A percentile compares a stretch with the other conserved stretches of the same genome.
Conservation (phyloP, 208 protist species). For the Trypanosoma cruzi region DNA sequence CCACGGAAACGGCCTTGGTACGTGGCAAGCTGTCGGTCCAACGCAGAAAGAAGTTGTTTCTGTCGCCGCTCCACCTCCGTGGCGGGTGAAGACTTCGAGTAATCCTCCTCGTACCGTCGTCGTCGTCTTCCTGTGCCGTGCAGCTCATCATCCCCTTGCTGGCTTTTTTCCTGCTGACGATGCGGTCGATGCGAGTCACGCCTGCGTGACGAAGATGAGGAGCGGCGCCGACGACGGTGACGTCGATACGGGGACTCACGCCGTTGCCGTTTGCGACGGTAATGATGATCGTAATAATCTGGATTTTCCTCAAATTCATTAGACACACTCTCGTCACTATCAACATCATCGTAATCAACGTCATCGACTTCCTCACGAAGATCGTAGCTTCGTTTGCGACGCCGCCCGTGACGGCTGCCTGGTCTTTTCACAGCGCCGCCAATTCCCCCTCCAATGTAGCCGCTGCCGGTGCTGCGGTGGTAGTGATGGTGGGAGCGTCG, state of each 20-base stretch:
- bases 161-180: background rate
- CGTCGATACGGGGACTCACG: background rate
- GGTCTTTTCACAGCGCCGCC: background rate
- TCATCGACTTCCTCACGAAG: too few relatives aligned
- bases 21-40: conserved; percentile 4
- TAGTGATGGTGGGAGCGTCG: background rate
- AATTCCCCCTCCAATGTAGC: background rate
- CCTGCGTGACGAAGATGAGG: background rate
- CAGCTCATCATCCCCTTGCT: background rate
- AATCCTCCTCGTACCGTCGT: background rate
- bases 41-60: conserved; percentile 13
- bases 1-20: too few relatives aligned
- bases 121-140: background rate
- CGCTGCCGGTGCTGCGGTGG: background rate
- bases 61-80: background rate
- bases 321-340: conserved; percentile 9
- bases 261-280: conserved; percentile 12
- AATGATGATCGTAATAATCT: conserved; percentile 6
- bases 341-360: background rate
- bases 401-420: background rate
- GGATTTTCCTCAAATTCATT: background rate
- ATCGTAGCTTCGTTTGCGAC: background rate
- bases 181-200: background rate
- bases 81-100: background rate
- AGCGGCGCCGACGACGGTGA: background rate